These are phyloP conservation scores for Gastrolobium bilobum DNA, from an alignment of 306 rosid species.

Conservation along the genomic window DNA sequence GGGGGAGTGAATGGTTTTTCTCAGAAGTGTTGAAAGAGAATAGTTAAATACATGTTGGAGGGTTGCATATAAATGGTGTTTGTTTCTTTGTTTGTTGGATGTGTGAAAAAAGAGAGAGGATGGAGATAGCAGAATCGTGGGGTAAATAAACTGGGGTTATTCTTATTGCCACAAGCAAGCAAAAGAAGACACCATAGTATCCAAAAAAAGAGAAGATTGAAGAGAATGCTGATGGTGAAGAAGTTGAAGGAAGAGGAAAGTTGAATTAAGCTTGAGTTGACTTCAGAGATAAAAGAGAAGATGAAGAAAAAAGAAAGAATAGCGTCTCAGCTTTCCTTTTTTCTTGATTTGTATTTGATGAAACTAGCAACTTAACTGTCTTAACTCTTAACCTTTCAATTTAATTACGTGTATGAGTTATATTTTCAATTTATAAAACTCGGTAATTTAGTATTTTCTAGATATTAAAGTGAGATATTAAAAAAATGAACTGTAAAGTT, in stretches of 20 bases:
- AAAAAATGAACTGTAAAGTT: too few relatives aligned
- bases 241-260: slow-evolving; percentile 56
- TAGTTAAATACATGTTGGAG: slow-evolving; percentile 28
- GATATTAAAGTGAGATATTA: too few relatives aligned
- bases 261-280: slow-evolving; percentile 64
- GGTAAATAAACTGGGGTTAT: not conserved
- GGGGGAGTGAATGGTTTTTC: not conserved
- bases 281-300: slow-evolving; percentile 33
- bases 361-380: not conserved
- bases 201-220: slow-evolving; percentile 6
- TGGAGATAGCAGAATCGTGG: slow-evolving; percentile 22
- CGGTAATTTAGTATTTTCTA: too few relatives aligned
- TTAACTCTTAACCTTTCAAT: too few relatives aligned
- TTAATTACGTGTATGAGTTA: too few relatives aligned
- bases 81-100: not conserved
- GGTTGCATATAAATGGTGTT: slow-evolving; percentile 29
- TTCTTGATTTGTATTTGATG: not conserved
- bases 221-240: not conserved
- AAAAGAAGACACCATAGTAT: slow-evolving; percentile 9
- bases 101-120: not conserved
- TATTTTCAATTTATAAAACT: too few relatives aligned
- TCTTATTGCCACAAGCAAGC: not conserved
- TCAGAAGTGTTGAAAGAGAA: slow-evolving; percentile 17
- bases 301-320: not conserved
- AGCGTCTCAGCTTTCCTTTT: slow-evolving; percentile 14